phyloP scores from a whole-genome alignment of 1,284 basidiomycete genomes.

The Moesziomyces antarcticus region DNA sequence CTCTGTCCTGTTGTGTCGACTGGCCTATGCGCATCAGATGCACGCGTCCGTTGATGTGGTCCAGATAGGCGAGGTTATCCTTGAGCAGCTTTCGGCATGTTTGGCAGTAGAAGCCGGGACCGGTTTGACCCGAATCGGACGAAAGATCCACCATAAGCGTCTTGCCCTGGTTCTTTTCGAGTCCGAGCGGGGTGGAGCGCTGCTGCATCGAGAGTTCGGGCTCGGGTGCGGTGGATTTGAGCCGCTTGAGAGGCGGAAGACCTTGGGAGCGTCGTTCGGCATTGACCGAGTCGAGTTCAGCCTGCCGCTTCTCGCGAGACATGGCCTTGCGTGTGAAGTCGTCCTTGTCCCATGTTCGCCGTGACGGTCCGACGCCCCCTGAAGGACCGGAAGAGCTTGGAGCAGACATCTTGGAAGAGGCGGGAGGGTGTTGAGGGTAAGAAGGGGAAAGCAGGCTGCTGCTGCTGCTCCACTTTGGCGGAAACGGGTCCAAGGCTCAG shows the following conservation, averaged over 20 bases:
- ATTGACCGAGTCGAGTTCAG: slow-evolving; percentile 56
- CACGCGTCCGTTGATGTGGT: slow-evolving; percentile 92
- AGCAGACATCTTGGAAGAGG: slow-evolving; percentile 18
- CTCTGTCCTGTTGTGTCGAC: slow-evolving; percentile 88
- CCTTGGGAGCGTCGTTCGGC: slow-evolving; percentile 54
- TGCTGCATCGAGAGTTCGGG: slow-evolving; percentile 60
- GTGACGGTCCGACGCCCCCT: slow-evolving; percentile 56
- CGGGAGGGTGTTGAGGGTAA: too few species aligned
- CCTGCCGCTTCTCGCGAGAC: slow-evolving; percentile 56
- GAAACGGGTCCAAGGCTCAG: not conserved
- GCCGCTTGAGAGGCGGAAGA: slow-evolving; percentile 46
- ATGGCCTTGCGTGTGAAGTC: slow-evolving; percentile 57
- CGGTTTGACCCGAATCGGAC: slow-evolving; percentile 39
- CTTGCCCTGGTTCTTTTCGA: slow-evolving; percentile 61
- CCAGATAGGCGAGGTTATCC: slow-evolving; percentile 90
- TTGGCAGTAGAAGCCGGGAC: slow-evolving; percentile 68
- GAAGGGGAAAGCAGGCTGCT: too few species aligned
- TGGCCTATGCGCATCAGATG: slow-evolving; percentile 93
- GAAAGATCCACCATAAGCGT: slow-evolving; percentile 62
- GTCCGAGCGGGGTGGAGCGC: slow-evolving; percentile 50
- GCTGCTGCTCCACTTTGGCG: slow-evolving; percentile 2
- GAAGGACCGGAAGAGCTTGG: slow-evolving; percentile 5
- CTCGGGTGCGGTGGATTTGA: slow-evolving; percentile 55
- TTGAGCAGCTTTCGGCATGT: slow-evolving; percentile 79
- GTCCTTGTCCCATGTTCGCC: slow-evolving; percentile 61